phyloP scores from a whole-genome alignment of 2,329 filamentous ascomycete genomes.

The Zymoseptoria tritici region DNA sequence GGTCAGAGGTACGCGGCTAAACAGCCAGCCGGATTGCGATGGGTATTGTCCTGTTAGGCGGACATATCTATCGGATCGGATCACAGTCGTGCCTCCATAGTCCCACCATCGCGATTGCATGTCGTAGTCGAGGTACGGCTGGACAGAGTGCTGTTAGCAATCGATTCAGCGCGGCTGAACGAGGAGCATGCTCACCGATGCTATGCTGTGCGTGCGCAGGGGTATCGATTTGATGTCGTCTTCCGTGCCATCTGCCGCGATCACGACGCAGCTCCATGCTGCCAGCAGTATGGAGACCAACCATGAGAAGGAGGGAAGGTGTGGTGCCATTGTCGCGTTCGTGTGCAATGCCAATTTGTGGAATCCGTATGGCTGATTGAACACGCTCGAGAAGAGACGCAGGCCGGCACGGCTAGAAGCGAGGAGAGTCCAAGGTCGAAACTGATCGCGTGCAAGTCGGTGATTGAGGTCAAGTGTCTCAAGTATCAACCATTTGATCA shows the following conservation, averaged over 20 bases:
- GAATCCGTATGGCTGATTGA: neutral
- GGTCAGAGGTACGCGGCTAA: constrained; percentile 86
- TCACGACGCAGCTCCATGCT: constrained; percentile 22
- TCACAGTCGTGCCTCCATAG: constrained; percentile 90
- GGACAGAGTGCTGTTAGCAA: constrained; percentile 6
- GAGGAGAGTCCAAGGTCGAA: neutral
- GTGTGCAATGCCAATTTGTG: neutral
- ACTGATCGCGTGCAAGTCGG: neutral
- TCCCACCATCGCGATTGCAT: constrained; percentile 99
- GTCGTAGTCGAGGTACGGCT: constrained; percentile 96
- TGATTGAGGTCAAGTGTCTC: neutral
- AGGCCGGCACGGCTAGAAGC: neutral
- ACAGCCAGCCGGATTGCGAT: constrained; percentile 88
- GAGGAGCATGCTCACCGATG: constrained; percentile 16
- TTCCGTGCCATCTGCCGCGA: constrained; percentile 18
- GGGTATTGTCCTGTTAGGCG: constrained; percentile 84
- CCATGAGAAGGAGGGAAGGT: constrained; percentile 11
- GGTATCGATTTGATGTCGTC: constrained; percentile 30
- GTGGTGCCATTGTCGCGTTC: constrained; percentile 11
- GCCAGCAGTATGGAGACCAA: constrained; percentile 26
- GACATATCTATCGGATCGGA: constrained; percentile 73
- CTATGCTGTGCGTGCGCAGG: constrained; percentile 30
- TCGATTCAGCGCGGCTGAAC: neutral
- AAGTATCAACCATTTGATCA: neutral
- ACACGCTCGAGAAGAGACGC: neutral